Evolutionary conservation across 306 rosid species (phyloP).

Genomic region (Hylodesmum podocarpum): DNA sequence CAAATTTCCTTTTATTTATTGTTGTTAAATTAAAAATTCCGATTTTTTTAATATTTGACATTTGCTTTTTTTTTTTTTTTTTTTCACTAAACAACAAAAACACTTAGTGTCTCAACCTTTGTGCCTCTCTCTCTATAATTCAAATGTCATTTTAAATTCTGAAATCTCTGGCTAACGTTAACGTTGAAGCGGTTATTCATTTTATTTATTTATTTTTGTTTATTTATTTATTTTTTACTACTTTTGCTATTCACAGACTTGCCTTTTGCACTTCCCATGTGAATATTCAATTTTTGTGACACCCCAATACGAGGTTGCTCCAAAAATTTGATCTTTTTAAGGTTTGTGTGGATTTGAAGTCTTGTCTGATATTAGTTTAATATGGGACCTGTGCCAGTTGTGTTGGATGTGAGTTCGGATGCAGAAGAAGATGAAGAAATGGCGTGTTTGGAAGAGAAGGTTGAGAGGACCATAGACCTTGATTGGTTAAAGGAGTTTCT

Average conservation of each 20-base stretch:
- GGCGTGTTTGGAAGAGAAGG: not conserved
- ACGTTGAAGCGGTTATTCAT: not conserved
- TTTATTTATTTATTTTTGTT: not conserved
- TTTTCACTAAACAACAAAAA: too few relatives aligned
- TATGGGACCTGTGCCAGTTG: constrained; percentile 39
- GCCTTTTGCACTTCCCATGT: not conserved
- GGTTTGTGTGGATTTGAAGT: not conserved
- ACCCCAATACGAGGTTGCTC: not conserved
- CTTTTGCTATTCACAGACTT: not conserved
- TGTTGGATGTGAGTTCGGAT: constrained; percentile 60
- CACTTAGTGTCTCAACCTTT: not conserved
- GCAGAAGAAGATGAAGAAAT: constrained; percentile 27
- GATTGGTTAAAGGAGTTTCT: constrained; percentile 55
- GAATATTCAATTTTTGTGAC: not conserved
- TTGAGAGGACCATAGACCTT: not conserved
- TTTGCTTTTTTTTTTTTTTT: too few relatives aligned
- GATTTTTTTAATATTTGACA: not conserved
- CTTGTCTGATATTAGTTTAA: not conserved
- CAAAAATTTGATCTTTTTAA: not conserved
- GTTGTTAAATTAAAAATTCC: not conserved
- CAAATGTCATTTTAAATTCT: not conserved
- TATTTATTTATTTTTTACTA: not conserved
- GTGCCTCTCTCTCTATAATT: not conserved
- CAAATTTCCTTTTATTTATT: not conserved
- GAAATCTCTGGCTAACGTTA: not conserved